Conservation (phyloP, 2,329 filamentous ascomycete species). For the Rhexocercosporidium sp. region DNA sequence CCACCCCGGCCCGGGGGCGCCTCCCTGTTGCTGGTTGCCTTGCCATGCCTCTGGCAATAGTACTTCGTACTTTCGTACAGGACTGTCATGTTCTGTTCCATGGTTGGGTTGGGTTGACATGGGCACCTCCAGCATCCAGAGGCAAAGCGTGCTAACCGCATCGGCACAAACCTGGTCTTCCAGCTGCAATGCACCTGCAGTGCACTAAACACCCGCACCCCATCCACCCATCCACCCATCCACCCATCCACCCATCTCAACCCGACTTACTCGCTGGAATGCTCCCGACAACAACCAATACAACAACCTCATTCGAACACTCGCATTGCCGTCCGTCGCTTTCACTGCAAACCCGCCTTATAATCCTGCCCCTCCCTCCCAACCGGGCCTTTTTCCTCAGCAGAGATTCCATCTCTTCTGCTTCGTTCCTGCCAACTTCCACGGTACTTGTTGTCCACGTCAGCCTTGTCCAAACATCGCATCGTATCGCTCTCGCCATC, state of each 20-base stretch:
- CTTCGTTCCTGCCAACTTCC: slow-evolving; percentile 26
- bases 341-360: slow-evolving; percentile 21
- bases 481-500: slow-evolving; percentile 30
- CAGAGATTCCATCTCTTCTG: slow-evolving; percentile 36
- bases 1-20: background rate
- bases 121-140: too few relatives aligned
- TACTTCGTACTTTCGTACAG: too few relatives aligned
- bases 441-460: slow-evolving; percentile 23
- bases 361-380: slow-evolving; percentile 27
- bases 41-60: too few relatives aligned
- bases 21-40: background rate
- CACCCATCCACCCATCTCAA: background rate
- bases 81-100: too few relatives aligned
- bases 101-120: too few relatives aligned
- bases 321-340: slow-evolving; percentile 33
- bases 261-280: slow-evolving; percentile 6
- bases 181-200: background rate
- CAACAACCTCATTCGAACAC: slow-evolving; percentile 25
- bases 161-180: background rate
- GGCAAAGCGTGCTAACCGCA: too few relatives aligned
- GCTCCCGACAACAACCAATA: slow-evolving; percentile 7
- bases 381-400: slow-evolving; percentile 17
- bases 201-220: background rate
- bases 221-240: background rate
- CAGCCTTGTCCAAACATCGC: slow-evolving; percentile 9